These are phyloP conservation scores for Massariosphaeria phaeospora DNA, from an alignment of 495 filamentous ascomycete genomes.

Conservation along the genomic window DNA sequence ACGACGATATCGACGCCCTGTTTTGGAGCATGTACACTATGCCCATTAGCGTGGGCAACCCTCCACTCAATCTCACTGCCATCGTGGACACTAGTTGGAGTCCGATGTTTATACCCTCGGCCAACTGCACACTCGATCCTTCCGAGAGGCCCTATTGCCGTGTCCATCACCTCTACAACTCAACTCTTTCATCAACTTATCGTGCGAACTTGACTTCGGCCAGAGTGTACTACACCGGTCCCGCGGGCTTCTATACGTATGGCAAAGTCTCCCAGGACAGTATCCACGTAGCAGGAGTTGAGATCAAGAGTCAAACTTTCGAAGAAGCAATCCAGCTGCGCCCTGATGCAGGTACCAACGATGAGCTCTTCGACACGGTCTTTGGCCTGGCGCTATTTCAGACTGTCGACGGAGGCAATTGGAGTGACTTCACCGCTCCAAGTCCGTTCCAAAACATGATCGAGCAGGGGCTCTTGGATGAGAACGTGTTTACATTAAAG, in stretches of 20 bases:
- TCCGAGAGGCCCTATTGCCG: background rate
- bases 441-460: slow-evolving; percentile 14
- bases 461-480: slow-evolving; percentile 7
- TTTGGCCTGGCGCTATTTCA: slow-evolving; percentile 6
- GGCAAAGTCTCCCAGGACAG: slow-evolving; percentile 3
- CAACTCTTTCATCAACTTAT: slow-evolving; percentile 5
- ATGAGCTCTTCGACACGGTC: slow-evolving; percentile 7
- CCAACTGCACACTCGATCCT: slow-evolving; percentile 5
- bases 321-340: slow-evolving; percentile 2
- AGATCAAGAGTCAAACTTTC: slow-evolving; percentile 8
- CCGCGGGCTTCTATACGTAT: background rate
- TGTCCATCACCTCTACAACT: slow-evolving; percentile 5
- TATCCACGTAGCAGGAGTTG: slow-evolving; percentile 2
- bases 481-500: slow-evolving; percentile 6
- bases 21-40: background rate
- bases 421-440: background rate
- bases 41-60: slow-evolving; percentile 4
- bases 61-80: background rate
- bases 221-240: background rate
- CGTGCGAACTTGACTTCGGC: slow-evolving; percentile 6
- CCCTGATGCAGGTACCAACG: background rate
- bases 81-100: slow-evolving; percentile 10
- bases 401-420: background rate
- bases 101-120: slow-evolving; percentile 12
- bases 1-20: too few relatives aligned